Percentiles rank a stretch among this genome's conserved stretches.
Conservation (phyloP, 495 filamentous ascomycete species). For the Talaromyces thailandensis region DNA sequence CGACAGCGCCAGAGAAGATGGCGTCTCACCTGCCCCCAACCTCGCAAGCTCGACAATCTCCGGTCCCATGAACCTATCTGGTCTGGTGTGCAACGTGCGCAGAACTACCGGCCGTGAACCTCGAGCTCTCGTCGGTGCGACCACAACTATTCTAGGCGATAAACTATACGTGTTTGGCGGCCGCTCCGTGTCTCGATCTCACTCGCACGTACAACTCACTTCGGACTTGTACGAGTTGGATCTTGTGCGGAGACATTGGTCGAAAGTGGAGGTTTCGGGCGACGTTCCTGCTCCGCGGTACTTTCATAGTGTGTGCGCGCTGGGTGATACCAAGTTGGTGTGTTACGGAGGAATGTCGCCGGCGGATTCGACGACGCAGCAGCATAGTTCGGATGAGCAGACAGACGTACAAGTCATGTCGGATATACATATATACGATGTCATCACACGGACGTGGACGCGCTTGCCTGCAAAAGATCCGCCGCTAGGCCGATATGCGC, state of each 20-base stretch:
- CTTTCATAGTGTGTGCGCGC: constrained; percentile 88
- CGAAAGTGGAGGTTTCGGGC: constrained; percentile 71
- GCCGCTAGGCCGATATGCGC: constrained; percentile 91
- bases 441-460: constrained; percentile 76
- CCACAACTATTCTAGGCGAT: constrained; percentile 89
- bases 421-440: constrained; percentile 94
- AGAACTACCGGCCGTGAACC: constrained; percentile 87
- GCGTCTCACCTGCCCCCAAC: constrained; percentile 5
- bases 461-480: constrained; percentile 70
- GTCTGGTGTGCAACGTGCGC: constrained; percentile 89
- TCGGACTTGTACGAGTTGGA: constrained; percentile 90
- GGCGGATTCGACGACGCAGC: constrained; percentile 36
- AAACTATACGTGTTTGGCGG: constrained; percentile 96
- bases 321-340: constrained; percentile 92
- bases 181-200: constrained; percentile 70
- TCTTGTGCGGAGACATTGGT: constrained; percentile 86
- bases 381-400: constrained; percentile 52
- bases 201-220: constrained; percentile 60
- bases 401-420: constrained; percentile 95
- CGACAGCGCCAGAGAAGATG: constrained; percentile 27
- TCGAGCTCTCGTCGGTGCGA: constrained; percentile 83
- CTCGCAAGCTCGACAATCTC: constrained; percentile 11
- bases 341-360: constrained; percentile 99
- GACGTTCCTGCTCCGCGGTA: constrained; percentile 87
- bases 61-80: constrained; percentile 61